These are phyloP conservation scores for Paecilomyces fulvus DNA, from an alignment of 2,329 filamentous ascomycete species.

Conservation along the genomic window DNA sequence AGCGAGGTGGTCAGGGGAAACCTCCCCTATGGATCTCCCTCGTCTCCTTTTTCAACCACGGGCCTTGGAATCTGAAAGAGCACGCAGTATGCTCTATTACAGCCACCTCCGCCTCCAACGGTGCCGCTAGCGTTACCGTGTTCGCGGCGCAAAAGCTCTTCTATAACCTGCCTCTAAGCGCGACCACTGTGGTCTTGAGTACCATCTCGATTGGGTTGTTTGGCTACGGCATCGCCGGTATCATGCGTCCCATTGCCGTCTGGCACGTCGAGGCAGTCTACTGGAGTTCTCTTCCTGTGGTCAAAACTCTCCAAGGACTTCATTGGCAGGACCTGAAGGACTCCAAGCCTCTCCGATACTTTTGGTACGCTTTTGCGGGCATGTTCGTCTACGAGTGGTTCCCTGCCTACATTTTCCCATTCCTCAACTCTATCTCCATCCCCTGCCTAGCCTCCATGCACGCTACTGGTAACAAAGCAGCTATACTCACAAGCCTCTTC, in stretches of 20 bases:
- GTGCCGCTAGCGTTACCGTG: constrained; percentile 30
- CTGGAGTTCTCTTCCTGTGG: constrained; percentile 46
- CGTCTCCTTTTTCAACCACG: constrained; percentile 42
- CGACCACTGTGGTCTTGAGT: constrained; percentile 41
- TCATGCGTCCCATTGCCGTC: constrained; percentile 47
- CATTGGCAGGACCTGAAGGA: constrained; percentile 46
- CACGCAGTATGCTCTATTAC: constrained; percentile 48
- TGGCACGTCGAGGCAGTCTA: constrained; percentile 51
- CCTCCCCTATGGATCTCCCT: constrained; percentile 35
- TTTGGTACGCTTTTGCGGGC: constrained; percentile 43
- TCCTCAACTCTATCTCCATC: constrained; percentile 48
- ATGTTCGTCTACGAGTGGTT: constrained; percentile 48
- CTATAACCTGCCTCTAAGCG: constrained; percentile 40
- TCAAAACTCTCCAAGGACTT: constrained; percentile 47
- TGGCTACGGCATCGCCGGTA: constrained; percentile 46
- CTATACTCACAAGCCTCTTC: constrained; percentile 41
- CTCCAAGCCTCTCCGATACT: constrained; percentile 44
- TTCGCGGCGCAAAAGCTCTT: constrained; percentile 46
- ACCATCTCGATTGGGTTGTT: constrained; percentile 49
- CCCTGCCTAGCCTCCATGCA: constrained; percentile 47
- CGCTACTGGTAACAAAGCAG: constrained; percentile 39
- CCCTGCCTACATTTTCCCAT: constrained; percentile 48
- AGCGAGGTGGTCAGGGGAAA: constrained; percentile 31
- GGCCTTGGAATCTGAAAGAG: constrained; percentile 49
- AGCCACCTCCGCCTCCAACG: constrained; percentile 47